Percentiles rank a stretch among this genome's conserved stretches.
phyloP scores from a whole-genome alignment of 768 basidiomycete genomes.

The Lentinus brumalis region DNA sequence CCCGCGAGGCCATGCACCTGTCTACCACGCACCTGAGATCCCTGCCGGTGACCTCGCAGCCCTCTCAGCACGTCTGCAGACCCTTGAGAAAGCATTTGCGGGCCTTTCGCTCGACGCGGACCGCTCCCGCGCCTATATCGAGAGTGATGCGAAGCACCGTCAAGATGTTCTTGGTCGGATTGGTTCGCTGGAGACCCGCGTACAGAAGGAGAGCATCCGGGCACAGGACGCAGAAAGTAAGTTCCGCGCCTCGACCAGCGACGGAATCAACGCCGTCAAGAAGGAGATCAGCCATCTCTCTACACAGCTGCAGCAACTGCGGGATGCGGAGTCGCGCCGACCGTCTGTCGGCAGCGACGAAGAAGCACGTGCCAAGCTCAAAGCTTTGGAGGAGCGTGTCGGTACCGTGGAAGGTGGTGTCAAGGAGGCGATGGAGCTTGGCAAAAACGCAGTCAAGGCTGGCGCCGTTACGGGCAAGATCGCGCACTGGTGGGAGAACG shows the following conservation, averaged over 20 bases:
- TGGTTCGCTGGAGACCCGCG: conserved; percentile 54
- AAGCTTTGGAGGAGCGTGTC: conserved; percentile 62
- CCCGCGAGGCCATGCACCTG: conserved; percentile 34
- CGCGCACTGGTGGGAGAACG: conserved; percentile 74
- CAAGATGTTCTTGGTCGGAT: conserved; percentile 57
- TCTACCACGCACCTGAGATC: conserved; percentile 55
- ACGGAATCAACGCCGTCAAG: conserved; percentile 50
- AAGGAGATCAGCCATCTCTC: conserved; percentile 59
- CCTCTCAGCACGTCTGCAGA: conserved; percentile 59
- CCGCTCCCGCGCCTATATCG: conserved; percentile 49
- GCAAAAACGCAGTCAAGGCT: conserved; percentile 48
- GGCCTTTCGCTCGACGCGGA: conserved; percentile 59
- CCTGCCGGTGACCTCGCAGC: conserved; percentile 71
- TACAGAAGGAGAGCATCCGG: conserved; percentile 48
- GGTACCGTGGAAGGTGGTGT: conserved; percentile 62
- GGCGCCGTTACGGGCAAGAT: conserved; percentile 37
- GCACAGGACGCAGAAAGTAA: conserved; percentile 56
- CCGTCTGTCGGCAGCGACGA: conserved; percentile 45
- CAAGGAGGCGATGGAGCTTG: conserved; percentile 71
- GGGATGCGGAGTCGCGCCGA: conserved; percentile 23
- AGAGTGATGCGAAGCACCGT: conserved; percentile 52
- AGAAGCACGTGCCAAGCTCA: conserved; percentile 56
- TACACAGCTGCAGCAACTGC: conserved; percentile 38
- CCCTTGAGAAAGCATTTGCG: conserved; percentile 64
- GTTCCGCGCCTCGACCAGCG: conserved; percentile 40